Base-by-base conservation (phyloP, 1,284 basidiomycete species). In the Xanthoconium separans region DNA sequence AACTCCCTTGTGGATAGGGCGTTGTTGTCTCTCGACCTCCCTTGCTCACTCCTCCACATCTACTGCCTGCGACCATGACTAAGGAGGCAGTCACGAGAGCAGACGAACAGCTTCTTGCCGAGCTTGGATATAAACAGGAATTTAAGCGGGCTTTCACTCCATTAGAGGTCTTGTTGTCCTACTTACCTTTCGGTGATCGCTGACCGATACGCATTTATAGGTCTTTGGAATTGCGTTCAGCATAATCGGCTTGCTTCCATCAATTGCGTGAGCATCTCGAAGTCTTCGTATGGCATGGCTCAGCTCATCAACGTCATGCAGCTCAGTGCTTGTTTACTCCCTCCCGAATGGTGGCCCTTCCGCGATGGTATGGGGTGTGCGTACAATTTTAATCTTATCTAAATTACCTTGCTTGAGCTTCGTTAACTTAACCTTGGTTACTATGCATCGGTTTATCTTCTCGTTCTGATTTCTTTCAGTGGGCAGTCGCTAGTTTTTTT, bases 361-460 rank as follows among this genome's bases (percentile, higher is more conserved):
- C 2, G 81, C 85, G 7, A 91, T 94, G 89, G 85, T 93, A 6
- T 93, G 91, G 87, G 87, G 87, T 24, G 85, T 88, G 63, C 57
- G 85, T 77, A 6, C 12, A 0, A 46, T 54, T n/a, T 31, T 24
- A 12, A 15, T 37, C 36, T 34, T 34, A 10, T 4, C 36, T 37
- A 15, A 10, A 18, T 16, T 18, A 10, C 36, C 10, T 37, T 37
- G 36, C n/a, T n/a, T 37, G 22, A 27, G 27, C n/a, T 18, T 37
- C n/a, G n/a, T 18, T 6, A 37, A 37, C 36, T n/a, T 18, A 37
- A 37, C 11, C 36, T 18, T 37, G 36, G 36, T 18, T 18, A n/a
- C 34, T n/a, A 34, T 34, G 16, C 34, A 13, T 34, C 8, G 34
- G 8, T 18, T 37, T 18, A 18, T 37, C 36, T 37, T 18, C n/a